Evolutionary conservation across 2,329 filamentous ascomycete genomes (phyloP), one percentile per base, ranked within the genome.

Genomic region (Podosphaera leucotricha): DNA sequence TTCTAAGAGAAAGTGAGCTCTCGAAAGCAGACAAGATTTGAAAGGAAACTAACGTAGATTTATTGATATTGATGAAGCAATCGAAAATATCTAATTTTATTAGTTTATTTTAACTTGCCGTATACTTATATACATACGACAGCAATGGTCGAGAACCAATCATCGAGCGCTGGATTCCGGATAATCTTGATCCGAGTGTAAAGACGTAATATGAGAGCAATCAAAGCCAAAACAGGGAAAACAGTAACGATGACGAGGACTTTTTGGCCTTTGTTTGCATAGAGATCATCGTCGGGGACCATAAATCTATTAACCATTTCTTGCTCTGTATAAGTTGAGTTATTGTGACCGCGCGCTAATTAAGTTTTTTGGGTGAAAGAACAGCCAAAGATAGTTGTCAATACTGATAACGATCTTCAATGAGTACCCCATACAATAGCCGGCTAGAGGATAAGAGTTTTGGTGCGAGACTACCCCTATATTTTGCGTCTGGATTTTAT

Each of bases 161-260:
- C 44, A 37, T 46, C 44, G 18, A 46, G 35, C 11, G 44, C 40
- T 19, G 40, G 39, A 46, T 46, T 43, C 5, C 13, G 6, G 19
- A 46, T 46, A 15, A 46, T 38, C 16, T 33, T 43, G 21, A 46
- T 19, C 18, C 44, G 30, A 10, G 44, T 46, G 21, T 46, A 46
- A 4, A 46, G 40, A 3, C 44, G 30, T 20, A 43, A 38, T 11
- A 37, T 19, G 7, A 43, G 18, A 38, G 33, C 36, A 20, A 46
- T 21, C 19, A 24, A 22, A 8, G 44, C 44, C 16, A 46, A 19
- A 22, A 43, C 28, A 28, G 44, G 44, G 20, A 43, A 46, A 7
- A 38, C 26, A n/a, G 42, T 46, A 3, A 43, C 35, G 16, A 43
- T 39, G 11, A 28, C 35, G n/a, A 46, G 21, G 5, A 43, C 44